Conservation (phyloP, 1,284 basidiomycete genomes). For the Ustilago trichophora region DNA sequence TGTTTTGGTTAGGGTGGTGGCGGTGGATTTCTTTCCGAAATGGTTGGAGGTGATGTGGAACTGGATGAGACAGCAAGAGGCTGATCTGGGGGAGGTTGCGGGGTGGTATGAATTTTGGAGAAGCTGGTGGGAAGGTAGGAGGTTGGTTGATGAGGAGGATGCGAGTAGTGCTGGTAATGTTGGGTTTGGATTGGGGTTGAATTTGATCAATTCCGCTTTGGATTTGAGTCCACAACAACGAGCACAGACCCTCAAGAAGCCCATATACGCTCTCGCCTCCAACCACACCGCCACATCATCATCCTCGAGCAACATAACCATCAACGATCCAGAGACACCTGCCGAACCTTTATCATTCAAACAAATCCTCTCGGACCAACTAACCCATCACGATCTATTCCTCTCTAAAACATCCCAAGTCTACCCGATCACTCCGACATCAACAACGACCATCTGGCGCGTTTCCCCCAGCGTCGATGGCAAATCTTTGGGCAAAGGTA, state of each 20-base stretch:
- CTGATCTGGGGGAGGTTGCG: constrained; percentile 87
- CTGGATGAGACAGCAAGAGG: constrained; percentile 85
- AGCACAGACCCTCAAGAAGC: too few species aligned
- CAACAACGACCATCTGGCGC: constrained; percentile 76
- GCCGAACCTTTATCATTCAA: too few species aligned
- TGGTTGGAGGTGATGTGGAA: constrained; percentile 90
- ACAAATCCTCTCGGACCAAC: constrained; percentile 76
- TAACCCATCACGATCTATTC: constrained; percentile 82
- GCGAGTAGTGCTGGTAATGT: constrained; percentile 61
- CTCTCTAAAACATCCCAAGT: constrained; percentile 85
- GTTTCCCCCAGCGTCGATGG: background rate
- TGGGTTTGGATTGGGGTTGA: constrained; percentile 84
- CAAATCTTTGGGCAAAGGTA: background rate
- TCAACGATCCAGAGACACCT: too few species aligned
- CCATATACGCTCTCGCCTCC: too few species aligned
- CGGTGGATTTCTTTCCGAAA: constrained; percentile 92
- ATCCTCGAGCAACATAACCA: too few species aligned
- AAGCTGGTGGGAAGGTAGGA: constrained; percentile 75
- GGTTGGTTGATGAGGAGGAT: constrained; percentile 65
- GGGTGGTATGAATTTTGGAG: constrained; percentile 91
- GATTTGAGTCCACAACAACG: too few species aligned
- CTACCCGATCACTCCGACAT: constrained; percentile 83
- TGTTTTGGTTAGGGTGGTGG: constrained; percentile 65
- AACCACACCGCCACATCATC: too few species aligned
- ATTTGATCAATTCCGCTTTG: constrained; percentile 91